These are phyloP conservation scores for Phytophthora ohioensis DNA, from an alignment of 352 stramenopile species.

Conservation along the genomic window DNA sequence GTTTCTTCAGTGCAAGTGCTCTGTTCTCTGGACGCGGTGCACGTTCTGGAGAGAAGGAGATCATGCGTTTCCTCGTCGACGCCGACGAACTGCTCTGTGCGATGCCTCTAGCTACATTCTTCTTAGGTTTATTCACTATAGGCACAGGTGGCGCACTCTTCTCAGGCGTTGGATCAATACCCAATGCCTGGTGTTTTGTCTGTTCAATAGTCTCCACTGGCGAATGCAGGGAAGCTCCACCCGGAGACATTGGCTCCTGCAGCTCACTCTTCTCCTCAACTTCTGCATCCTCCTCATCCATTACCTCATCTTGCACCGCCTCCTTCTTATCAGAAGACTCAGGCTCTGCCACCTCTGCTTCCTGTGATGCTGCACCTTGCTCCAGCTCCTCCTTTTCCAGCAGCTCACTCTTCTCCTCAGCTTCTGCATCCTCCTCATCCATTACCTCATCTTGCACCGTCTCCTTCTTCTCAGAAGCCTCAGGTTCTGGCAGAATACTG, in stretches of 20 bases:
- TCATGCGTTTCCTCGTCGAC: constrained; percentile 80
- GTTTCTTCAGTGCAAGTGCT: constrained; percentile 59
- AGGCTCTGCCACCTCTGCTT: background rate
- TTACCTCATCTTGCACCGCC: constrained; percentile 5
- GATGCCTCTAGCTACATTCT: constrained; percentile 57
- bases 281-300: background rate
- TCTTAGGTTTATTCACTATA: constrained; percentile 45
- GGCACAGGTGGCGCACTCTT: constrained; percentile 46
- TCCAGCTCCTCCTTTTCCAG: background rate
- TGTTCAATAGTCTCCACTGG: constrained; percentile 19
- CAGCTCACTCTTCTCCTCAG: background rate
- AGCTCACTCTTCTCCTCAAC: constrained; percentile 4
- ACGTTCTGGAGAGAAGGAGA: constrained; percentile 81
- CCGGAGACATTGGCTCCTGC: constrained; percentile 15
- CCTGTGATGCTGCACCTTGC: too few relatives aligned
- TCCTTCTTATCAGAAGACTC: background rate
- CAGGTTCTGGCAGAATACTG: background rate
- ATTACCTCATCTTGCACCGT: background rate
- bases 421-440: background rate
- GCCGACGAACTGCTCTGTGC: constrained; percentile 77
- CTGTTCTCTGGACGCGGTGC: constrained; percentile 60
- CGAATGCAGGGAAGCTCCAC: constrained; percentile 19
- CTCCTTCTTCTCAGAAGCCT: background rate
- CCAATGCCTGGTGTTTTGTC: constrained; percentile 14
- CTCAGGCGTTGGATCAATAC: constrained; percentile 59